Base-by-base conservation (phyloP, 2,329 filamentous ascomycete species). In the Dactylellina drechsleri region DNA sequence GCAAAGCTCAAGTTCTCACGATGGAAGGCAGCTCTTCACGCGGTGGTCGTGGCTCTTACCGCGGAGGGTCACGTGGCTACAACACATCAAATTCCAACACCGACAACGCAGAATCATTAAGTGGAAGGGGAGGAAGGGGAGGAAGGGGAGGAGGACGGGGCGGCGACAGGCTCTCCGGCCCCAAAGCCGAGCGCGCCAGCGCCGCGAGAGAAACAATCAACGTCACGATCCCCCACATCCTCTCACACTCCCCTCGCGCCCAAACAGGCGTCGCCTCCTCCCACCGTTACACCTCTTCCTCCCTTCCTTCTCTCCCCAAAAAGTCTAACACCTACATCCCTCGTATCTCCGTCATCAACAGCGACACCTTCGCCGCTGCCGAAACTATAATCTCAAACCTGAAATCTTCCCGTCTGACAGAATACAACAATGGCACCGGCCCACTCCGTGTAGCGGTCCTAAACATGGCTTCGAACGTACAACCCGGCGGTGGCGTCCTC, bases 391-490 rank as follows among this genome's bases (percentile, higher is more conserved):
- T 67, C 2, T 18, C 16, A 2, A 26, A 40, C 13, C 8, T 82
- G 85, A 10, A 72, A 79, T 18, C 16, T 49, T 68, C 49, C 57
- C 67, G 67, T 10, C 72, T 73, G 10, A 56, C 31, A 40, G 76
- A 78, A 43, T 79, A 81, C 41, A 36, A 36, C 31, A 36, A 36
- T 36, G 54, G 80, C 10, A 77, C 66, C 13, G 77, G 79, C 0
- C 84, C 84, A 43, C 12, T 58, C 4, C 36, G 45, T 5, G 83
- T 87, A 0, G 86, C 84, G 2, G 82, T 90, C 23, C 82, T 90
- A 2, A 89, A 88, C 80, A 89, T 90, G 87, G 87, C 87, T 0
- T 90, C 87, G 0, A 86, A 87, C 0, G 83, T 88, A 0, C 84
- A 84, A 0, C 86, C 88, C 0, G 88, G 88, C 12, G 88, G 88